Percentiles rank a stretch among this genome's conserved stretches.
These are phyloP conservation scores for Eucalyptus polybractea DNA, from an alignment of 345 rosid genomes.

Conservation along the genomic window DNA sequence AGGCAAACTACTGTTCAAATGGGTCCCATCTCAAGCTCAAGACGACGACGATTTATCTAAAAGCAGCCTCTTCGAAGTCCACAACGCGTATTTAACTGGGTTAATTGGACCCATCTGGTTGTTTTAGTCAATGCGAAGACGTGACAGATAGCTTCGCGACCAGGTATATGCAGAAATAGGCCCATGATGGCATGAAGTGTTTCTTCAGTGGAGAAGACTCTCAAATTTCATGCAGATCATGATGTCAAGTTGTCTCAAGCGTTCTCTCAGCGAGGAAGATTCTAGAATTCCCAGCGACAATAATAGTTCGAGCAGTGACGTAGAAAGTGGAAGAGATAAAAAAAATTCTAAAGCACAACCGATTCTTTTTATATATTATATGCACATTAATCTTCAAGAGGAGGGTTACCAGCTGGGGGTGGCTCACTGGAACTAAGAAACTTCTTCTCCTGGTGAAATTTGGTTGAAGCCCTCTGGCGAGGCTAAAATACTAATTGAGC, in stretches of 20 bases:
- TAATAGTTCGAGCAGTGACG: neutral
- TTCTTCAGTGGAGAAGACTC: too few species aligned
- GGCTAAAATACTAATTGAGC: too few species aligned
- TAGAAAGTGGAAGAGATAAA: neutral
- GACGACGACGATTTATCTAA: neutral
- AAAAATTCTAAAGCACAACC: neutral
- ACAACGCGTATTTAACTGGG: neutral
- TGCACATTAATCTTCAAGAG: too few species aligned
- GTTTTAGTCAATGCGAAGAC: neutral
- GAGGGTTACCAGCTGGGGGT: too few species aligned
- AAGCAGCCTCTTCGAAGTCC: neutral
- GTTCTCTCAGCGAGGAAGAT: neutral
- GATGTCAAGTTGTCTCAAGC: too few species aligned
- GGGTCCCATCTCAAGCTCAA: neutral
- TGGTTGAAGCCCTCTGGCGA: too few species aligned
- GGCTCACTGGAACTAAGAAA: too few species aligned
- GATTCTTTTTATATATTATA: too few species aligned
- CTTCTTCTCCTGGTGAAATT: too few species aligned
- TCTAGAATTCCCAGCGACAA: neutral
- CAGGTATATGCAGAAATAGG: neutral
- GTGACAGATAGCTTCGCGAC: neutral
- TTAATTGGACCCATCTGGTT: neutral
- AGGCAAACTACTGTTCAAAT: neutral
- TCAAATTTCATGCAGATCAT: too few species aligned
- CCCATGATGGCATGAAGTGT: neutral